Evolutionary conservation across 2,329 filamentous ascomycete species (phyloP).

Genomic region (Ceratocystis destructans): DNA sequence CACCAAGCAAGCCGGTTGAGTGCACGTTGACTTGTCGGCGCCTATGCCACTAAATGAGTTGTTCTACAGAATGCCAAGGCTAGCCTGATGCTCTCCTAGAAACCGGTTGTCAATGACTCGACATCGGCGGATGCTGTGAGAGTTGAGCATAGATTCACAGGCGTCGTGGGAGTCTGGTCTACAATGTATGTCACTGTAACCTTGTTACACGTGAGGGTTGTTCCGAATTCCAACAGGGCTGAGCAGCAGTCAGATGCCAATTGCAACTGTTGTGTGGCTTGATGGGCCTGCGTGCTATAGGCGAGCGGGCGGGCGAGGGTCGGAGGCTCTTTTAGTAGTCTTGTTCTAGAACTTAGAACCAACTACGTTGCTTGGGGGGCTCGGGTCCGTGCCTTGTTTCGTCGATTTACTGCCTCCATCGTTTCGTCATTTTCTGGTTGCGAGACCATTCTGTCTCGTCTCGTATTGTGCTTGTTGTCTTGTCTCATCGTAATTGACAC

Average conservation of each 20-base stretch:
- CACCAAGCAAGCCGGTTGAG: too few relatives aligned
- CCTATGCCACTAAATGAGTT: too few relatives aligned
- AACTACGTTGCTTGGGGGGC: background rate
- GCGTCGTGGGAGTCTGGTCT: too few relatives aligned
- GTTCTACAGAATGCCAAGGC: conserved; percentile 1
- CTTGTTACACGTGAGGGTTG: too few relatives aligned
- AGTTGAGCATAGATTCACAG: too few relatives aligned
- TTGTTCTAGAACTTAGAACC: background rate
- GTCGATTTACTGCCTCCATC: background rate
- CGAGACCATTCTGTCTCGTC: conserved; percentile 2
- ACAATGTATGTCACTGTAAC: too few relatives aligned
- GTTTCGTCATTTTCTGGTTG: background rate
- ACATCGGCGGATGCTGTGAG: background rate
- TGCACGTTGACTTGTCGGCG: too few relatives aligned
- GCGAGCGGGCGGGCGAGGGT: too few relatives aligned
- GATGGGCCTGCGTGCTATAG: too few relatives aligned
- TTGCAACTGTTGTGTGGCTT: too few relatives aligned
- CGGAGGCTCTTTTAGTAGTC: background rate
- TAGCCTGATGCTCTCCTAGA: background rate
- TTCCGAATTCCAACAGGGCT: too few relatives aligned
- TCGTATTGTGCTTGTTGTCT: conserved; percentile 13
- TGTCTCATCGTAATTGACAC: background rate
- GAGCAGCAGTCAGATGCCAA: too few relatives aligned
- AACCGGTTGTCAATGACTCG: background rate
- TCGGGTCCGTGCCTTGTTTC: background rate